Percentiles rank a stretch among this genome's conserved stretches.
Evolutionary conservation across 345 rosid species (phyloP).

Genomic region (Camelina neglecta): DNA sequence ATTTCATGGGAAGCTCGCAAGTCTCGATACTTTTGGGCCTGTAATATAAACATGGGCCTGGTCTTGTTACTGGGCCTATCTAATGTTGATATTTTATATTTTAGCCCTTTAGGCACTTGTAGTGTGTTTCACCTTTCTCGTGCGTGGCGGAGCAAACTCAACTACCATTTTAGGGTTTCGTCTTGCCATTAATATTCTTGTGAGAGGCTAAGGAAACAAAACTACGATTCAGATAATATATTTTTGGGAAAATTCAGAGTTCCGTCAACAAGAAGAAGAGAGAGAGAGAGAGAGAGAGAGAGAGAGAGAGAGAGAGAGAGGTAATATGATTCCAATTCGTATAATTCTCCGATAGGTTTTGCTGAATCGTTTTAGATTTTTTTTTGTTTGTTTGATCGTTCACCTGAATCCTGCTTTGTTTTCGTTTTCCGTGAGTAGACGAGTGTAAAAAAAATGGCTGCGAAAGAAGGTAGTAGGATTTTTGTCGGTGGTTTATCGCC

Average conservation of each 20-base stretch:
- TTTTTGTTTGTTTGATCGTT: neutral
- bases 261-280: constrained; percentile 3
- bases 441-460: constrained; percentile 59
- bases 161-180: constrained; percentile 34
- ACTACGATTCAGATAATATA: constrained; percentile 18
- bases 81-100: neutral
- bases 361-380: neutral
- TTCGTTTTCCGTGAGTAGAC: neutral
- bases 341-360: neutral
- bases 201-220: constrained; percentile 23
- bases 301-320: neutral
- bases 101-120: neutral
- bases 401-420: constrained; percentile 3
- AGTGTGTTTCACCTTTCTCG: too few species aligned
- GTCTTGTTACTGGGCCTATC: neutral
- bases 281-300: neutral
- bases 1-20: too few species aligned
- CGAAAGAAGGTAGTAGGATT: constrained; percentile 80
- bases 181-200: constrained; percentile 4
- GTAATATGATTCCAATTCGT: constrained; percentile 17
- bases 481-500: constrained; percentile 93
- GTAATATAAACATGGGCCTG: neutral
- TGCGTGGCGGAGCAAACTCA: neutral
- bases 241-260: constrained; percentile 9
- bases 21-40: neutral